Base-by-base conservation (phyloP, 352 stramenopile species). In the Sclerospora graminicola region DNA sequence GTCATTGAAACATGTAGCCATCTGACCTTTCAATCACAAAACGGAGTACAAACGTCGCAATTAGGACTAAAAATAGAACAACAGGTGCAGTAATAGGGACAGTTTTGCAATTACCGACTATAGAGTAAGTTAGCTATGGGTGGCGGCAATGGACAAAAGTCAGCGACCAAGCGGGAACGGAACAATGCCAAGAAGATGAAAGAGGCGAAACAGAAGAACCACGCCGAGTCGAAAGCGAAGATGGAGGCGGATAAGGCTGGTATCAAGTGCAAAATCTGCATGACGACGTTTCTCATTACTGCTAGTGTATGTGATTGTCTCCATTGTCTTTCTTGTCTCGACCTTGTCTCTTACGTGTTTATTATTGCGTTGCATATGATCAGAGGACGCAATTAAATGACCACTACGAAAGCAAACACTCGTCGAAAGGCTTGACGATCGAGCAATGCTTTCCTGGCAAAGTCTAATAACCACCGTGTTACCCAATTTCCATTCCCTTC, bases 211-310 rank as follows among this genome's bases (percentile, higher is more conserved):
- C 35, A 73, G 27, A 88, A 88, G 62, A 84, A 71, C 55, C 75
- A 83, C 51, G 67, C 69, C n/a, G 76, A 73, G 46, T 86, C 67
- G 47, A 86, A 84, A 43, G 68, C 63, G 51, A 91, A 91, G 63
- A 88, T 91, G 71, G 61, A 69, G 48, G 73, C 76, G n/a, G 79
- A 90, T 57, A 66, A 67, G 35, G 65, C 68, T 27, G 70, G 69
- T 21, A 68, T 86, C 65, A 91, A 88, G 66, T 91, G 79, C 72
- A 91, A 87, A 42, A 87, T 91, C 62, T 91, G 79, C 60, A 78
- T 91, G 60, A 86, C 77, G 23, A 89, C 76, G 8, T 89, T 91
- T 52, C 84, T 91, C 69, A 64, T 89, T 60, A 91, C 78, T 15
- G 79, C 75, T 41, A 86, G 58, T 36, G 79, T 89, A 73, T 45